phyloP scores from a whole-genome alignment of 441 rosid species.

The Flueggea neowawraea region DNA sequence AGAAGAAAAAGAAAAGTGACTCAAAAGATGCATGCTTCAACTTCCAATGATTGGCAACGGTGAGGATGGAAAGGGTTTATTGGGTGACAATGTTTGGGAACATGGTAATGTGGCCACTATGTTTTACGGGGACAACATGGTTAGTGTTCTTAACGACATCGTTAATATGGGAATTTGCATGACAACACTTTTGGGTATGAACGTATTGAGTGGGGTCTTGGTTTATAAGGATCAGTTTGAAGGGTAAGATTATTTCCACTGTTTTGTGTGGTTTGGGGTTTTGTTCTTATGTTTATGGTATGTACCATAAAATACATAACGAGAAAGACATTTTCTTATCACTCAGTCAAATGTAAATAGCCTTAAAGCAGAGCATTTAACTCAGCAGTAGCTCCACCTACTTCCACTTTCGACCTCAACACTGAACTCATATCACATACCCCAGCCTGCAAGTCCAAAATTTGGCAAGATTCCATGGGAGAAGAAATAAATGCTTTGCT shows the following conservation, averaged over 20 bases:
- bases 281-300: constrained; percentile 68
- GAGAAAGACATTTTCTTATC: constrained; percentile 18
- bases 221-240: constrained; percentile 62
- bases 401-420: no score
- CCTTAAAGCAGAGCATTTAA: no score
- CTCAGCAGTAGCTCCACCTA: no score
- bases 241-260: constrained; percentile 72
- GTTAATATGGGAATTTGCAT: constrained; percentile 77
- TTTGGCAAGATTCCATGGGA: no score
- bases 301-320: constrained; percentile 36
- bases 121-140: constrained; percentile 83
- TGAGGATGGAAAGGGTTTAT: constrained; percentile 33
- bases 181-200: constrained; percentile 72
- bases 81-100: constrained; percentile 47
- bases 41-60: no score
- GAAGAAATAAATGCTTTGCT: no score
- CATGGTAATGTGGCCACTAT: constrained; percentile 76
- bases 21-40: no score
- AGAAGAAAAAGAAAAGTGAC: no score
- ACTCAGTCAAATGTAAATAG: no score
- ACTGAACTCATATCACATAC: no score
- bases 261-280: constrained; percentile 81
- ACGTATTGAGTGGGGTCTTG: no score
- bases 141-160: constrained; percentile 77
- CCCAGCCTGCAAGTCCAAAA: no score